Conservation (phyloP, 1,284 basidiomycete genomes). For the Psilocybe mexicana region DNA sequence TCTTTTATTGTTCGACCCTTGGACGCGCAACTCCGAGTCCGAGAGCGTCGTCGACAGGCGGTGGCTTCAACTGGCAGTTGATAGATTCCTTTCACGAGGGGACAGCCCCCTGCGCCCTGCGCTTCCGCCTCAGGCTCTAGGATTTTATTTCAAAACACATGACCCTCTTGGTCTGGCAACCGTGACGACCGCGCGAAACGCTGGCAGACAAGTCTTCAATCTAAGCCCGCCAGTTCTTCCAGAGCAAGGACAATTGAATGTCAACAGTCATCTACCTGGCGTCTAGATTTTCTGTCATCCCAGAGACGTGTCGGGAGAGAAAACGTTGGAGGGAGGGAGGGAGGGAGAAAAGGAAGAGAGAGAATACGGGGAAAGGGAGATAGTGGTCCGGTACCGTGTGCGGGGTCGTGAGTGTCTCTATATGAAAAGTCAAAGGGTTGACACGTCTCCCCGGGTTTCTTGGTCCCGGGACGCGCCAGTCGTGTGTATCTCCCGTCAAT, state of each 20-base stretch:
- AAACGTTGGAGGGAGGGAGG: background rate
- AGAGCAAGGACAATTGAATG: constrained; percentile 5
- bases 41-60: background rate
- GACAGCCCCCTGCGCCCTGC: background rate
- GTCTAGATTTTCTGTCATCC: constrained; percentile 12
- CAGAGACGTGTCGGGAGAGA: background rate
- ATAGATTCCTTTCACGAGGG: background rate
- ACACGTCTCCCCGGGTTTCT: constrained; percentile 12
- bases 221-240: constrained; percentile 5
- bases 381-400: constrained; percentile 13
- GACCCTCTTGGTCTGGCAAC: constrained; percentile 18
- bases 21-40: background rate
- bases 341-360: background rate
- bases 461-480: constrained; percentile 10
- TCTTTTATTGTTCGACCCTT: background rate
- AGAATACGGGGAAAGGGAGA: background rate
- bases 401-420: constrained; percentile 10
- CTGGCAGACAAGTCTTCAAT: constrained; percentile 13
- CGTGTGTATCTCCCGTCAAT: constrained; percentile 9
- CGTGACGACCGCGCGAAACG: constrained; percentile 29
- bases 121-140: background rate
- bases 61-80: background rate
- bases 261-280: constrained; percentile 4
- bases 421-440: constrained; percentile 1
- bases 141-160: constrained; percentile 11